Conservation (phyloP, 2,329 filamentous ascomycete genomes). For the Aureobasidium sp. region DNA sequence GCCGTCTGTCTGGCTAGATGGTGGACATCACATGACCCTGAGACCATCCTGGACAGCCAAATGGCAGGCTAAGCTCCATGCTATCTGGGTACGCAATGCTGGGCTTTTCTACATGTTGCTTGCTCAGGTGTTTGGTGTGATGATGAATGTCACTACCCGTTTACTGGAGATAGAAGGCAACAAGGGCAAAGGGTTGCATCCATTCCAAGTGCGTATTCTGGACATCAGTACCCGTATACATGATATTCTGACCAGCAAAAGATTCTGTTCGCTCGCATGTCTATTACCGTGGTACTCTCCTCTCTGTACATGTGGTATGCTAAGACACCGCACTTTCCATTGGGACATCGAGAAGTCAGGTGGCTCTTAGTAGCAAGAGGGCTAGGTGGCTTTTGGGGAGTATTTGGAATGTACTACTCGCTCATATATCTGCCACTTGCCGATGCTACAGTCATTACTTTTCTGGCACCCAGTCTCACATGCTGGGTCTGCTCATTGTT, state of each 20-base stretch:
- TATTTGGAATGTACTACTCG: slow-evolving; percentile 70
- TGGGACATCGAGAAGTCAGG: slow-evolving; percentile 61
- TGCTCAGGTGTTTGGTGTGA: slow-evolving; percentile 71
- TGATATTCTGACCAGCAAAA: slow-evolving; percentile 22
- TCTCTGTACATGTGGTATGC: slow-evolving; percentile 67
- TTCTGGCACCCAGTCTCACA: slow-evolving; percentile 70
- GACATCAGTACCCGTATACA: neutral
- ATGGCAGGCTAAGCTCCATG: slow-evolving; percentile 23
- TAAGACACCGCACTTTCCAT: slow-evolving; percentile 59
- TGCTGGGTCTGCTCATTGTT: slow-evolving; percentile 74
- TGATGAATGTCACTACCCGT: slow-evolving; percentile 79
- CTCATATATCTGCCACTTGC: slow-evolving; percentile 74
- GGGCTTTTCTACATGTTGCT: slow-evolving; percentile 66
- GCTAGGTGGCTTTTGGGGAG: slow-evolving; percentile 64
- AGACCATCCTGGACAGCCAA: slow-evolving; percentile 19
- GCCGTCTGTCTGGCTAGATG: slow-evolving; percentile 5
- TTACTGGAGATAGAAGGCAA: slow-evolving; percentile 62
- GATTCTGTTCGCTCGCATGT: slow-evolving; percentile 74
- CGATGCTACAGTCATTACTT: slow-evolving; percentile 85
- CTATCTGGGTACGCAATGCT: slow-evolving; percentile 59
- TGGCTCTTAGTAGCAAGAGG: slow-evolving; percentile 62
- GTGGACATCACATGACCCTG: neutral
- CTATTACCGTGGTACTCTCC: slow-evolving; percentile 61
- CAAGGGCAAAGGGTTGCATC: slow-evolving; percentile 65
- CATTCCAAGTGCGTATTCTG: slow-evolving; percentile 55